Evolutionary conservation across 169 alveolate genomes (phyloP), one percentile per base, ranked within the genome.

Genomic region (Eimeria sp.): DNA sequence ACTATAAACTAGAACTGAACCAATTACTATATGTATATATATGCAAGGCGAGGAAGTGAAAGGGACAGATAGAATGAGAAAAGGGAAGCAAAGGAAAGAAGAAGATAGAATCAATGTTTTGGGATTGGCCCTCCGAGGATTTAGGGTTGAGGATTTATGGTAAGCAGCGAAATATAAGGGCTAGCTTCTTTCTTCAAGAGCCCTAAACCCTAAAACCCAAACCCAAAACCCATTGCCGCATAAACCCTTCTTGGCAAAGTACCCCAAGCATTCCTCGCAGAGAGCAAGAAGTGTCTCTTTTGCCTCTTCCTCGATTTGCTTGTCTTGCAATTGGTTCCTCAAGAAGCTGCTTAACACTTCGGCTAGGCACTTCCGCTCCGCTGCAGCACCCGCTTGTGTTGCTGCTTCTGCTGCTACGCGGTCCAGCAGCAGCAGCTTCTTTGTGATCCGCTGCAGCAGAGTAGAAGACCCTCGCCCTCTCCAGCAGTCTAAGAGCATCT

Each of bases 371-470:
- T 67, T 14, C 43, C 89, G 89, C 16, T 54, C 61, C 16, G 6
- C 61, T 54, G 61, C 4, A 11, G 4, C 61, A 11, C 20, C 61
- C 16, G 61, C 61, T 54, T 1, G 20, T 54, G 61, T 0, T 54
- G 61, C 61, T 54, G 61, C 61, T 51, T 5, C 58, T 11, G 61
- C 61, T 11, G 61, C 61, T 11, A 54, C 61, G 4, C 61, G 61
- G 61, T 54, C 89, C 34, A 27, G 70, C 89, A 78, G 61, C 22
- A 78, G 89, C 89, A 78, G 65, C 89, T 78, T 78, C 65, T 30
- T 18, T 45, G 89, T 78, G 70, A 49, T 30, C 25, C 25, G 89
- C 67, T 78, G 61, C 70, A 78, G 89, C 89, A 78, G 67, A 34
- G 11, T 5, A 7, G 70, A 27, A 30, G 45, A 13, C 89, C 89